These are phyloP conservation scores for Pterocarpus macrocarpus DNA, from an alignment of 306 rosid species.

Conservation along the genomic window DNA sequence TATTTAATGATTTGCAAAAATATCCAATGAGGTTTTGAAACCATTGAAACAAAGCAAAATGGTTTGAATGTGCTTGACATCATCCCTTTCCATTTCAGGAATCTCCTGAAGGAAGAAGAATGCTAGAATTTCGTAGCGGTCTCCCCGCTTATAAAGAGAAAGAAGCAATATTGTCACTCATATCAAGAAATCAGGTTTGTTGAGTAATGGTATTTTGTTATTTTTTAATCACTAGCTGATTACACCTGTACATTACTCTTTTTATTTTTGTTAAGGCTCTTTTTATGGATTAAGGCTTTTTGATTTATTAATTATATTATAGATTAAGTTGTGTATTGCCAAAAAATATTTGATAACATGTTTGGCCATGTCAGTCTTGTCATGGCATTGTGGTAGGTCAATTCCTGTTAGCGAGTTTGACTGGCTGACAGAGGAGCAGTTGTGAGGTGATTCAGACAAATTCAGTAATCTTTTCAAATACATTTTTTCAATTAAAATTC, in stretches of 20 bases:
- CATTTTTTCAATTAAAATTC: too few relatives aligned
- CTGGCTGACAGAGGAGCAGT: constrained; percentile 16
- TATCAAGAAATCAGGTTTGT: constrained; percentile 84
- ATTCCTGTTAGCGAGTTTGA: constrained; percentile 27
- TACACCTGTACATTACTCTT: background rate
- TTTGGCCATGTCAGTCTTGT: constrained; percentile 30
- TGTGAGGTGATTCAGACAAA: constrained; percentile 27
- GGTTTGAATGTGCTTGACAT: constrained; percentile 44
- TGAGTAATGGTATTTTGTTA: constrained; percentile 40
- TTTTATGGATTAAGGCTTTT: background rate
- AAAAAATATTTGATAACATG: background rate
- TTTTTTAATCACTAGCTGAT: background rate
- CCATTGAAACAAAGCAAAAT: constrained; percentile 23
- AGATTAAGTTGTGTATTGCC: constrained; percentile 24
- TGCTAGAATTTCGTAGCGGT: constrained; percentile 79
- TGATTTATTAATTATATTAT: constrained; percentile 28
- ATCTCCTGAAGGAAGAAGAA: constrained; percentile 78
- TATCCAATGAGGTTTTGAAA: constrained; percentile 16
- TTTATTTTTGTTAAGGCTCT: background rate
- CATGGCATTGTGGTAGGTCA: constrained; percentile 19
- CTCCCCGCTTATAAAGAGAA: constrained; percentile 91
- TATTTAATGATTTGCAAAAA: background rate
- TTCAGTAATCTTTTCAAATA: background rate
- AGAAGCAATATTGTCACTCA: constrained; percentile 73
- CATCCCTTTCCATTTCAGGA: constrained; percentile 60